These are phyloP conservation scores for Coemansia sp. DNA, from an alignment of 192 early-diverging fungal species.

Conservation along the genomic window DNA sequence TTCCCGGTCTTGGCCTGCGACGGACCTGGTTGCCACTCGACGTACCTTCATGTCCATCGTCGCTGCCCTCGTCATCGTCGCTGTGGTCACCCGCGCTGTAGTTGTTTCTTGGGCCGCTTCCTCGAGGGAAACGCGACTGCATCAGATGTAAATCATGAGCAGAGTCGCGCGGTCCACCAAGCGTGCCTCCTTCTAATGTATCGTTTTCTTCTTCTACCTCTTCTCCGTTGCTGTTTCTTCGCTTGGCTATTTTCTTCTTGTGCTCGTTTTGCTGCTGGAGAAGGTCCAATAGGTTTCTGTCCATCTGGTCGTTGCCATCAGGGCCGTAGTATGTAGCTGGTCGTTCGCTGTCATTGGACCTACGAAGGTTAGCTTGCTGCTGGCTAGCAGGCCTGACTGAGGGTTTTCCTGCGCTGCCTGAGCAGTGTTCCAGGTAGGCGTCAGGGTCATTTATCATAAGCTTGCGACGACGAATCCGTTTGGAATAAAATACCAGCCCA, in stretches of 20 bases:
- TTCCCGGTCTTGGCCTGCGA: not conserved
- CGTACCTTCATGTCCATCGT: no score
- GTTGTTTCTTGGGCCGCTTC: not conserved
- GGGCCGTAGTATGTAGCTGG: not conserved
- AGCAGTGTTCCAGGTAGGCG: not conserved
- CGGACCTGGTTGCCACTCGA: not conserved
- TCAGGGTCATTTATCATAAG: not conserved
- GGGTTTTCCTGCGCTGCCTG: not conserved
- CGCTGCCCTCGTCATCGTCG: not conserved
- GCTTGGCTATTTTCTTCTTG: not conserved
- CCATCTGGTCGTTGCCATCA: not conserved
- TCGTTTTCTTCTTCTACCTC: not conserved
- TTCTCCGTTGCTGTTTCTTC: not conserved
- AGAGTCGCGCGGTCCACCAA: not conserved
- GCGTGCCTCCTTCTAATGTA: not conserved
- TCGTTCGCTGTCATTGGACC: not conserved
- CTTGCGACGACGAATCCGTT: slow-evolving; percentile 2
- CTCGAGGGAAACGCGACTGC: not conserved
- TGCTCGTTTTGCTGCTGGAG: not conserved
- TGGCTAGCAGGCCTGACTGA: not conserved
- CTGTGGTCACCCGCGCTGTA: not conserved
- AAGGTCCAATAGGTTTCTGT: not conserved
- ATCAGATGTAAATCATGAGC: not conserved
- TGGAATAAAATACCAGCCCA: slow-evolving; percentile 3
- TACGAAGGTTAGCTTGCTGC: not conserved